Percentiles rank a stretch among this genome's conserved stretches.
These are phyloP conservation scores for Epichloe hybrida DNA, from an alignment of 2,329 filamentous ascomycete genomes.

Conservation along the genomic window DNA sequence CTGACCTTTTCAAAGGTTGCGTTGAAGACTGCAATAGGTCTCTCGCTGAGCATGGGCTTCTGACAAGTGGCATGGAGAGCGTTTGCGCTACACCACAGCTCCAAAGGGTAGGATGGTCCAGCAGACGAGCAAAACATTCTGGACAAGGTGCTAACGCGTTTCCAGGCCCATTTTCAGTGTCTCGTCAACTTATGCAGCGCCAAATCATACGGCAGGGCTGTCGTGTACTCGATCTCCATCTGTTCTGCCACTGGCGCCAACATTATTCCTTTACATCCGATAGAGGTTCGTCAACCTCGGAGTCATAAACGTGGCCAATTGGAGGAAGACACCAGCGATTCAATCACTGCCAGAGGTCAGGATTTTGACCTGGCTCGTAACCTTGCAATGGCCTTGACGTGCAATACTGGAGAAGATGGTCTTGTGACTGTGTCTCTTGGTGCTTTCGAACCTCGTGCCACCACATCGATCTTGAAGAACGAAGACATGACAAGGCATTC, in stretches of 20 bases:
- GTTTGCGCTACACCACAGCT: constrained; percentile 7
- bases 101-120: constrained; percentile 2
- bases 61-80: constrained; percentile 6
- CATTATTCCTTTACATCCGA: constrained; percentile 18
- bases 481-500: not conserved
- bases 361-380: constrained; percentile 10
- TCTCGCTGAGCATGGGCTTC: constrained; percentile 8
- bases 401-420: constrained; percentile 18
- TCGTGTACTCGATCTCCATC: constrained; percentile 14
- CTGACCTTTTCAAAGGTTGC: constrained; percentile 7
- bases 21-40: constrained; percentile 10
- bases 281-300: constrained; percentile 11
- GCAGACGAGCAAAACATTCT: not conserved
- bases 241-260: constrained; percentile 15
- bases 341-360: not conserved
- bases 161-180: constrained; percentile 20
- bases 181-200: constrained; percentile 15
- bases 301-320: constrained; percentile 1
- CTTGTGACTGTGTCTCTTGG: constrained; percentile 17
- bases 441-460: constrained; percentile 6
- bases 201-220: constrained; percentile 16
- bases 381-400: constrained; percentile 15
- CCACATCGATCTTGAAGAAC: constrained; percentile 3
- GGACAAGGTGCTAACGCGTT: not conserved
- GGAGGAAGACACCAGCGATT: not conserved